These are phyloP conservation scores for Sugiyamaella neomexicana DNA, from an alignment of 1,139 yeast species.

Conservation along the genomic window DNA sequence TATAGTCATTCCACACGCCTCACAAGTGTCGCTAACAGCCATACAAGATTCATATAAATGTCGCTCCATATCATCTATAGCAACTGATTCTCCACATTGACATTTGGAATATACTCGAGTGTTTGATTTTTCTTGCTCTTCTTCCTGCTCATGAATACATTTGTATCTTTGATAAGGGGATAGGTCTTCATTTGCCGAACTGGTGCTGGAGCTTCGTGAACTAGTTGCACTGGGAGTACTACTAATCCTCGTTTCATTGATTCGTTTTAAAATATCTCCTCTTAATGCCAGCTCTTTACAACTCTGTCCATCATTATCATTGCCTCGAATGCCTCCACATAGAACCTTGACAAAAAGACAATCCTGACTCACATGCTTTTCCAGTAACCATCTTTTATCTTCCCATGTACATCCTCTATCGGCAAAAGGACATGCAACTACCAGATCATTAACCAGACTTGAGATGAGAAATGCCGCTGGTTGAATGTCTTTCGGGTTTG, in stretches of 20 bases:
- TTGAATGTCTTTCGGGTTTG: conserved; percentile 46
- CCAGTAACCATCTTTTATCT: conserved; percentile 62
- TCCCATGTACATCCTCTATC: conserved; percentile 59
- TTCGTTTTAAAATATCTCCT: conserved; percentile 18
- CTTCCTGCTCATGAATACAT: conserved; percentile 12
- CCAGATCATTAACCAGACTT: conserved; percentile 63
- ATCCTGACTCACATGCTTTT: conserved; percentile 50
- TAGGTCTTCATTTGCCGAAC: neutral
- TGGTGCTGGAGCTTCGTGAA: neutral
- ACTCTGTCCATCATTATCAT: conserved; percentile 16
- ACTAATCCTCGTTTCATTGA: neutral
- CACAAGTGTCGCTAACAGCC: conserved; percentile 38
- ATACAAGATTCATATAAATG: conserved; percentile 27
- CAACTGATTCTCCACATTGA: conserved; percentile 22
- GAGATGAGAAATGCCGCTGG: conserved; percentile 63
- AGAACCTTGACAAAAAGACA: conserved; percentile 55
- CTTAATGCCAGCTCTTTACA: conserved; percentile 29
- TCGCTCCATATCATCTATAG: conserved; percentile 20
- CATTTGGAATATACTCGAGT: conserved; percentile 3
- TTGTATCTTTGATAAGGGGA: neutral
- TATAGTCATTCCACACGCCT: conserved; percentile 45
- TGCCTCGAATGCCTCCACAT: conserved; percentile 36
- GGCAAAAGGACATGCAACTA: conserved; percentile 55
- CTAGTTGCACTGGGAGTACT: neutral
- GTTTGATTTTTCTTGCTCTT: neutral